Evolutionary conservation across 345 rosid species (phyloP).

Genomic region (Isatis tinctoria): DNA sequence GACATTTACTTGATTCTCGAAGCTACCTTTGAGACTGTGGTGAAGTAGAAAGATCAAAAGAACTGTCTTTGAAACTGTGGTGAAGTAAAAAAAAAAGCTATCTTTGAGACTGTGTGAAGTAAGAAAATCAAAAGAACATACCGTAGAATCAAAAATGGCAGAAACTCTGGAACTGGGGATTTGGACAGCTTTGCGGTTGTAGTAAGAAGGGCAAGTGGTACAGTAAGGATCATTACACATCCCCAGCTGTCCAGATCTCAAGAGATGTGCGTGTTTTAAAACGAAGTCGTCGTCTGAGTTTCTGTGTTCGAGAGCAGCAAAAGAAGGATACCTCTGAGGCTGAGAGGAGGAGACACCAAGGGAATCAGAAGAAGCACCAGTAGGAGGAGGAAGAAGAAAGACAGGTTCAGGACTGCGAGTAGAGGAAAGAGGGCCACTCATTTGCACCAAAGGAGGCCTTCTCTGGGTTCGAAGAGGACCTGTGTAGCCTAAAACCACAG

Average conservation of each 20-base stretch:
- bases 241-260: constrained; percentile 82
- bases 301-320: constrained; percentile 36
- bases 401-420: constrained; percentile 35
- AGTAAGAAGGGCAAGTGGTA: constrained; percentile 77
- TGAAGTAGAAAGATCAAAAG: background rate
- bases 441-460: constrained; percentile 44
- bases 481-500: constrained; percentile 55
- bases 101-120: background rate
- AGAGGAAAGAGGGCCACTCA: constrained; percentile 65
- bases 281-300: constrained; percentile 41
- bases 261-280: constrained; percentile 57
- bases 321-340: constrained; percentile 42
- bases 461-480: constrained; percentile 79
- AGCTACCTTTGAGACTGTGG: background rate
- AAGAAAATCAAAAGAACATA: constrained; percentile 17
- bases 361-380: background rate
- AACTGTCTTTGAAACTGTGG: background rate
- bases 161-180: constrained; percentile 42
- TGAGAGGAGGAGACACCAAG: constrained; percentile 15
- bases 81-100: background rate
- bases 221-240: constrained; percentile 92
- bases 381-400: constrained; percentile 24
- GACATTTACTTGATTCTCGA: background rate
- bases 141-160: constrained; percentile 52
- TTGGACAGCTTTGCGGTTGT: constrained; percentile 40